Conservation (phyloP, 2,329 filamentous ascomycete genomes). For the Colletotrichum camelliae region DNA sequence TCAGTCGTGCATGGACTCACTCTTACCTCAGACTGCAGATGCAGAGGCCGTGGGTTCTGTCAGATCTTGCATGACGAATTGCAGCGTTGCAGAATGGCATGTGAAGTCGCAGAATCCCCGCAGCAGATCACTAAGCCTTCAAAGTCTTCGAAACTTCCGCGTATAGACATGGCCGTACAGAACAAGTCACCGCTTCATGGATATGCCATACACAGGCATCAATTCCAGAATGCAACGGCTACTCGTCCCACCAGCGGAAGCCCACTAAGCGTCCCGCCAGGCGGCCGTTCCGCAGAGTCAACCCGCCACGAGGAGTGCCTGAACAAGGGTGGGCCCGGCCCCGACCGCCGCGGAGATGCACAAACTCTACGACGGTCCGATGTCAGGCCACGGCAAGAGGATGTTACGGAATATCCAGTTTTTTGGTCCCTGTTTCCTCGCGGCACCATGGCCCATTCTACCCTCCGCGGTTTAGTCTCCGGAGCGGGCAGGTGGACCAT, state of each 20-base stretch:
- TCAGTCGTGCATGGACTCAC: not conserved
- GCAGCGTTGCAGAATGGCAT: not conserved
- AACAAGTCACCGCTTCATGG: not conserved
- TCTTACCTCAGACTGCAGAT: not conserved
- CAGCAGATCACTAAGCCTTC: not conserved
- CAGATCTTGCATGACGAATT: not conserved
- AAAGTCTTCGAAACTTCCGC: not conserved
- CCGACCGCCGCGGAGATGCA: conserved; percentile 16
- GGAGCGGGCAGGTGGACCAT: not conserved
- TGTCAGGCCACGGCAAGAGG: conserved; percentile 14
- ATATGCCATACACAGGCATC: not conserved
- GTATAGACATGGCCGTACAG: not conserved
- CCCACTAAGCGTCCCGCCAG: not conserved
- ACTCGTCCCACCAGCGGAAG: not conserved
- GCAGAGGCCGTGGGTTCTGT: not conserved
- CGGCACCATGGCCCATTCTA: not conserved
- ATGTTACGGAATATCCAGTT: conserved; percentile 5
- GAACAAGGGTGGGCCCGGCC: not conserved
- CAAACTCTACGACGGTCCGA: not conserved
- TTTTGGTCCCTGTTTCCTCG: not conserved
- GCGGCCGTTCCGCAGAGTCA: not conserved
- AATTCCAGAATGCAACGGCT: not conserved
- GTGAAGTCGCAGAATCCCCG: not conserved
- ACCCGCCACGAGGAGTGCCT: not conserved
- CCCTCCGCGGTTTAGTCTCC: conserved; percentile 8